Evolutionary conservation across 2,329 filamentous ascomycete species (phyloP), one percentile per base, ranked within the genome.

Genomic region (Trichoderma koningiopsis): DNA sequence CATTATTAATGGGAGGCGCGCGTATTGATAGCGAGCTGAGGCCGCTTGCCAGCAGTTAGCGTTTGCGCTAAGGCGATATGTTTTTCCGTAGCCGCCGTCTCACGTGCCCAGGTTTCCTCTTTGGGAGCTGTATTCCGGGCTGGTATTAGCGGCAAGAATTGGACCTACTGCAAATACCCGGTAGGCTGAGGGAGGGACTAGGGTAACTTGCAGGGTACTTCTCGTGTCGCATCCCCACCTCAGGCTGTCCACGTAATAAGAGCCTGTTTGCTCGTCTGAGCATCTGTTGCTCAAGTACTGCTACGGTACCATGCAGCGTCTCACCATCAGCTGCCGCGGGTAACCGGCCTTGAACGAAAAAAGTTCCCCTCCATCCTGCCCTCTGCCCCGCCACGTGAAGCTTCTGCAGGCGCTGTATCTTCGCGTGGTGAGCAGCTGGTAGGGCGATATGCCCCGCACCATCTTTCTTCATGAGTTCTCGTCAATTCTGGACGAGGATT

Each of bases 371-470:
- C 55, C 63, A 64, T 58, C 22, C 56, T 67, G 57, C 67, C 52
- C 70, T 49, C 56, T 67, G 57, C 67, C 58, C 70, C 61, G 62
- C 65, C 58, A 52, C 66, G 58, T 49, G 65, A 70, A 68, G 64
- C 60, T 70, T 67, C 57, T 62, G 63, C 63, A 68, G 57, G 27
- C 29, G 49, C 40, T 47, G 68, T 61, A 70, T 29, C 64, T 68
- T 49, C 63, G 33, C 40, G 70, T 73, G 72, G 63, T 68, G 74
- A 74, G 71, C 72, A 72, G 69, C 70, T 70, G 70, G 71, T 71
- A 70, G 72, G 71, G 72, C 73, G 75, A 73, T 74, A 84, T 84
- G 83, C 83, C 83, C 83, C 83, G 82, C 83, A 83, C 79, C 76
- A 76, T 75, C 72, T 73, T 80, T 74, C 75, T 79, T 70, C 74